Evolutionary conservation across 495 filamentous ascomycete species (phyloP).

Genomic region (Saxophila tyrrhenica): DNA sequence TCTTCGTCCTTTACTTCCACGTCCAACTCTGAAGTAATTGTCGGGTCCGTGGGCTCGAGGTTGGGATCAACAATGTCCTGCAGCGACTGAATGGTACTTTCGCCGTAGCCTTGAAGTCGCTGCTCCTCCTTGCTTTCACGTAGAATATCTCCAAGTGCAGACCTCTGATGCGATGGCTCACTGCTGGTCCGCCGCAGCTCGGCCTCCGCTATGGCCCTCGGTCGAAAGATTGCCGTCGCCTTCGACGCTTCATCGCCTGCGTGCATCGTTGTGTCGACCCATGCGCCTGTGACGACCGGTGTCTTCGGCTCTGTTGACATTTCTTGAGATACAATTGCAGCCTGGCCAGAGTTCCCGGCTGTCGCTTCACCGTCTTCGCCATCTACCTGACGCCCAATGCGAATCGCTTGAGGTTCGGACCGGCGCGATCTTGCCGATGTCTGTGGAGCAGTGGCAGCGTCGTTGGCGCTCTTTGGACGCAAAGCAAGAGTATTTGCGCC

Average conservation of each 20-base stretch:
- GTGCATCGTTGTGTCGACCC: constrained; percentile 33
- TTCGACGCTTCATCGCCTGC: neutral
- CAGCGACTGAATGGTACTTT: constrained; percentile 53
- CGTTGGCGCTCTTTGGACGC: neutral
- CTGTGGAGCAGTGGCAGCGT: neutral
- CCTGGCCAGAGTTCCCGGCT: neutral
- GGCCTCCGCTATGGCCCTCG: neutral
- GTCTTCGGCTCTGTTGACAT: constrained; percentile 24
- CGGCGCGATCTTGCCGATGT: no score
- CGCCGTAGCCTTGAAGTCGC: constrained; percentile 31
- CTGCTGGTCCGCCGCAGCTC: neutral
- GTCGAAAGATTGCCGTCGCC: neutral
- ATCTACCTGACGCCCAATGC: neutral
- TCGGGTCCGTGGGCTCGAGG: constrained; percentile 13
- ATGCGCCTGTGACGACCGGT: constrained; percentile 36
- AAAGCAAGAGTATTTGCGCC: neutral
- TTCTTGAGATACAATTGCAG: neutral
- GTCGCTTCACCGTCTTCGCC: neutral
- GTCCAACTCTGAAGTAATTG: constrained; percentile 1
- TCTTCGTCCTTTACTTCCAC: neutral
- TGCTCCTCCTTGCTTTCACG: constrained; percentile 35
- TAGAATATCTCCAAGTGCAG: constrained; percentile 39
- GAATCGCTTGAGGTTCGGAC: neutral
- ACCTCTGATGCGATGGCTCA: constrained; percentile 15
- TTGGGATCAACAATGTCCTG: constrained; percentile 38